phyloP scores from a whole-genome alignment of 2,329 filamentous ascomycete species.

The Fusarium sp. region DNA sequence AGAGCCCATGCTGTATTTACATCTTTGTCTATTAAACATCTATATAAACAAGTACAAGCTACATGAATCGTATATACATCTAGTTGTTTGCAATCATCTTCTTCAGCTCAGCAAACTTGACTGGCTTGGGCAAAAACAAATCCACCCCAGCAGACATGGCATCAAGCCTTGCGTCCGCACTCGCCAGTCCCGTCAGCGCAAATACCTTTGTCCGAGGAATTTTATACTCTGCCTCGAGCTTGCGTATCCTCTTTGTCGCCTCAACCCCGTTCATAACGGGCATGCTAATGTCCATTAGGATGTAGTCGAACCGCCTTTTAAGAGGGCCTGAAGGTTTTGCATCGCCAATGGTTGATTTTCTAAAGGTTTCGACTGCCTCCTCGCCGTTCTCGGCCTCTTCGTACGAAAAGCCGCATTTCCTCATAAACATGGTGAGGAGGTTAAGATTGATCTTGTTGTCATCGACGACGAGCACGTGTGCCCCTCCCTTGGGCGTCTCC shows the following conservation, averaged over 20 bases:
- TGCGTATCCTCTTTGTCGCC: conserved; percentile 58
- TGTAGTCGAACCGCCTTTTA: conserved; percentile 45
- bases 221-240: conserved; percentile 55
- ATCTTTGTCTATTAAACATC: conserved; percentile 10
- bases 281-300: conserved; percentile 64
- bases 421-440: conserved; percentile 54
- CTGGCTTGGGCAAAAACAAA: conserved; percentile 61
- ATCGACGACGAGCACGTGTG: conserved; percentile 52
- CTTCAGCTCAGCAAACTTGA: conserved; percentile 55
- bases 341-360: conserved; percentile 37
- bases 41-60: conserved; percentile 9
- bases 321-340: background rate
- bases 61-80: conserved; percentile 20
- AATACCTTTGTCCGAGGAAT: conserved; percentile 57
- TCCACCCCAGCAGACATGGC: conserved; percentile 60
- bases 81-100: conserved; percentile 40
- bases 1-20: background rate
- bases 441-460: conserved; percentile 56
- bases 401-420: conserved; percentile 53
- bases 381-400: conserved; percentile 57
- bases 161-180: conserved; percentile 57
- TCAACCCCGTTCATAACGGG: conserved; percentile 63
- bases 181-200: conserved; percentile 62
- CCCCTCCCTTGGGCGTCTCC: conserved; percentile 1
- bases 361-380: conserved; percentile 57